Percentiles rank a stretch among this genome's conserved stretches.
Evolutionary conservation across 2,329 filamentous ascomycete genomes (phyloP).

Genomic region (Colletotrichum endophyticum): DNA sequence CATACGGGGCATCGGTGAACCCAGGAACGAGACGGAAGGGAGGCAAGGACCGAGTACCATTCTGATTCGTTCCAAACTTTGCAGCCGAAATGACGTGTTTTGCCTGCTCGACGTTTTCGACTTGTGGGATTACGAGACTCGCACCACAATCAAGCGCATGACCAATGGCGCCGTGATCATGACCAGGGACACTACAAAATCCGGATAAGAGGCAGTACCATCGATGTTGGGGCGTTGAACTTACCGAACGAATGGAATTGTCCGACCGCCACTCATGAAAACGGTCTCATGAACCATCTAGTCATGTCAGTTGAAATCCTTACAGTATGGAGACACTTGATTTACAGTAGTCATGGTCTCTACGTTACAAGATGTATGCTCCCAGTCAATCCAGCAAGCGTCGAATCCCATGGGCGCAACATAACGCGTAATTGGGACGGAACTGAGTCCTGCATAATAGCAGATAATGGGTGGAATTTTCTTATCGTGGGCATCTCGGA

Average conservation of each 20-base stretch:
- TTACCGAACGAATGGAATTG: constrained; percentile 46
- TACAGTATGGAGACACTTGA: not conserved
- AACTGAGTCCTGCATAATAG: constrained; percentile 45
- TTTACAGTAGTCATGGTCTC: constrained; percentile 49
- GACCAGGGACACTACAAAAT: constrained; percentile 40
- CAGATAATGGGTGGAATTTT: constrained; percentile 47
- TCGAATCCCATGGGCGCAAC: constrained; percentile 48
- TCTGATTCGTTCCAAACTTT: constrained; percentile 45
- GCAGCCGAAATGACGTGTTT: constrained; percentile 45
- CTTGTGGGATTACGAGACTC: constrained; percentile 49
- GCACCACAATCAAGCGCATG: constrained; percentile 54
- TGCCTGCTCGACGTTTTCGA: constrained; percentile 51
- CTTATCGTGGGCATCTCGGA: constrained; percentile 49
- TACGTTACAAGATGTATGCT: constrained; percentile 47
- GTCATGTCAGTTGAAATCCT: not conserved
- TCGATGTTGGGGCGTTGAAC: not conserved
- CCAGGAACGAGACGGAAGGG: constrained; percentile 40
- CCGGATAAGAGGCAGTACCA: not conserved
- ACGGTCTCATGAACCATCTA: constrained; percentile 49
- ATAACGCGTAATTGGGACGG: constrained; percentile 42
- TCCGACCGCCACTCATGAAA: constrained; percentile 49
- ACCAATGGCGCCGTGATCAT: constrained; percentile 52
- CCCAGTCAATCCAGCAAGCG: constrained; percentile 51
- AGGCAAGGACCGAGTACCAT: constrained; percentile 48
- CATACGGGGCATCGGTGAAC: constrained; percentile 41